Conservation (phyloP, 169 alveolate species). For the Plasmodium billcollinsi region DNA sequence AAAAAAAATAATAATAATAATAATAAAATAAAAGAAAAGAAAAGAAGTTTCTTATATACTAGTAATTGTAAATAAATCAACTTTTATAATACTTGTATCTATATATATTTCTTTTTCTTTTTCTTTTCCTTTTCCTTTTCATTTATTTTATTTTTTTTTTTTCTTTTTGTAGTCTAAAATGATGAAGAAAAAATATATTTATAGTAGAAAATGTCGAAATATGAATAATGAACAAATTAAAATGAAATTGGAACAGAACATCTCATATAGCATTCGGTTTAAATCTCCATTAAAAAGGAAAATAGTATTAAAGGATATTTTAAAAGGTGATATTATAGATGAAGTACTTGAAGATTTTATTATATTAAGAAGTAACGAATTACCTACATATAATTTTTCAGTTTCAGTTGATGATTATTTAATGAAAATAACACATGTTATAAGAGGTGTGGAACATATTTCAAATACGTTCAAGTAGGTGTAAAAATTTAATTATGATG, state of each 20-base stretch:
- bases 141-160: slow-evolving; percentile 41
- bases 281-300: slow-evolving; percentile 37
- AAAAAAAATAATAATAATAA: neutral
- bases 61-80: too few relatives aligned
- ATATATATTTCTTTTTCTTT: too few relatives aligned
- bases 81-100: too few relatives aligned
- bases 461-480: slow-evolving; percentile 83
- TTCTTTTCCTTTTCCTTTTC: too few relatives aligned
- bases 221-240: slow-evolving; percentile 19
- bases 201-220: slow-evolving; percentile 41
- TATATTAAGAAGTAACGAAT: slow-evolving; percentile 80
- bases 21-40: slow-evolving; percentile 13
- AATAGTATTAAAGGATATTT: slow-evolving; percentile 52
- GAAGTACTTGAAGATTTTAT: slow-evolving; percentile 83
- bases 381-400: slow-evolving; percentile 89
- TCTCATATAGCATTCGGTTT: slow-evolving; percentile 55
- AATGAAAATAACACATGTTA: slow-evolving; percentile 86
- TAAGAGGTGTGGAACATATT: slow-evolving; percentile 88
- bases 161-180: slow-evolving; percentile 22
- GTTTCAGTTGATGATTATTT: slow-evolving; percentile 87
- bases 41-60: slow-evolving; percentile 3
- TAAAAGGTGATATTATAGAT: slow-evolving; percentile 52
- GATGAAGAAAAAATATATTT: slow-evolving; percentile 37
- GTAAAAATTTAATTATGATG: too few relatives aligned
- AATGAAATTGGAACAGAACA: slow-evolving; percentile 5